Conservation (phyloP, 1,284 basidiomycete species). For the Tausonia pullulans region DNA sequence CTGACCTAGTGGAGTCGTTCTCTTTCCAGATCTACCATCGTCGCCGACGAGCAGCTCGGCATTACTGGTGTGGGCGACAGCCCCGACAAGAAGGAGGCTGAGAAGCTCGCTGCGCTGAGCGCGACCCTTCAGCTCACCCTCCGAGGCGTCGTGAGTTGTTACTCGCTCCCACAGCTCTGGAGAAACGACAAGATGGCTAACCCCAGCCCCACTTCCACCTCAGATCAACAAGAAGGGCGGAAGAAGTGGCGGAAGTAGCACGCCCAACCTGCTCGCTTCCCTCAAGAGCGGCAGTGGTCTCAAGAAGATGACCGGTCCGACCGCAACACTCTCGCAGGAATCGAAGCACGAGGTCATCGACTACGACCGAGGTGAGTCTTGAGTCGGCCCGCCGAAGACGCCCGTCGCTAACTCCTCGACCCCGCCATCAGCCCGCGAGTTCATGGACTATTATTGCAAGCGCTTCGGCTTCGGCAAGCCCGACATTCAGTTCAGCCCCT, state of each 20-base stretch:
- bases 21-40: constrained; percentile 24
- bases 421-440: constrained; percentile 33
- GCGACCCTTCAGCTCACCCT: constrained; percentile 56
- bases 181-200: constrained; percentile 1
- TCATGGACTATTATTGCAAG: constrained; percentile 92
- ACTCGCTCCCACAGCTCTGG: neutral
- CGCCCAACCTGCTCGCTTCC: neutral
- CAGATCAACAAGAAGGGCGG: neutral
- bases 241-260: neutral
- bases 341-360: constrained; percentile 55
- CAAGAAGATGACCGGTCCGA: constrained; percentile 23
- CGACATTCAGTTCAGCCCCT: constrained; percentile 48
- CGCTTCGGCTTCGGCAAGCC: constrained; percentile 70
- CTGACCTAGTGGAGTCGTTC: no score
- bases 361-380: constrained; percentile 59
- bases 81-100: constrained; percentile 54
- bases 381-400: no score
- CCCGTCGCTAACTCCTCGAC: no score
- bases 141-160: constrained; percentile 43
- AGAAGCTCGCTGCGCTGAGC: constrained; percentile 61
- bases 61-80: constrained; percentile 50
- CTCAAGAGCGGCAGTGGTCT: neutral
- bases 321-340: constrained; percentile 27
- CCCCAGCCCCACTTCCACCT: neutral
- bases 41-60: constrained; percentile 21